These are phyloP conservation scores for Volvox reticuliferus DNA, from an alignment of 139 green algal species.

Conservation along the genomic window DNA sequence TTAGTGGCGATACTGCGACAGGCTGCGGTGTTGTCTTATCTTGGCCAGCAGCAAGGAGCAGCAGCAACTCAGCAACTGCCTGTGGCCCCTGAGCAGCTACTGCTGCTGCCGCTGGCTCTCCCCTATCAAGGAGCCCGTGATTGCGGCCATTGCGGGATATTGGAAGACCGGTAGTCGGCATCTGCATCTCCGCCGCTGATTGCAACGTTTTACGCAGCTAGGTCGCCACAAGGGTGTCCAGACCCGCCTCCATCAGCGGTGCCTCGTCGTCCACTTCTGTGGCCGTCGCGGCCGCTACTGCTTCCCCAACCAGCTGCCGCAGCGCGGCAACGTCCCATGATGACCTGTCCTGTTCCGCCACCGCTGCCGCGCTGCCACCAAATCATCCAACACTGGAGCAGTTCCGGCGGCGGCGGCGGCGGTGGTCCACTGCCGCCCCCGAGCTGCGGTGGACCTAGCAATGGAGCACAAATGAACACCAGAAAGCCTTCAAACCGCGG, in stretches of 20 bases:
- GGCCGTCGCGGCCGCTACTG: not conserved
- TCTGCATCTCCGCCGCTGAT: slow-evolving; percentile 60
- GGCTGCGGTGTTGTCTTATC: too few relatives aligned
- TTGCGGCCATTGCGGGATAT: slow-evolving; percentile 47
- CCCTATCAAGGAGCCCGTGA: slow-evolving; percentile 24
- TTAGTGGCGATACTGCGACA: too few relatives aligned
- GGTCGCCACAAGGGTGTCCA: slow-evolving; percentile 82
- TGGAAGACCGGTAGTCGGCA: slow-evolving; percentile 76
- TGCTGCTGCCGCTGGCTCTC: not conserved
- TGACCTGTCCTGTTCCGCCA: not conserved
- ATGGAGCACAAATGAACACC: not conserved
- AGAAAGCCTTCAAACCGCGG: not conserved
- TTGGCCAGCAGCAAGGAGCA: too few relatives aligned
- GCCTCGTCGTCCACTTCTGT: slow-evolving; percentile 37
- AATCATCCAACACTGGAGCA: not conserved
- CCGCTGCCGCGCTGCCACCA: not conserved
- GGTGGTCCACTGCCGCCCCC: not conserved
- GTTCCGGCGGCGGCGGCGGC: not conserved
- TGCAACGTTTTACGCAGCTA: slow-evolving; percentile 75
- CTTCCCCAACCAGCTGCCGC: slow-evolving; percentile 52
- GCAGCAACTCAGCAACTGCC: not conserved
- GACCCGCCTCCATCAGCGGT: slow-evolving; percentile 70
- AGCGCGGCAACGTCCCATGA: slow-evolving; percentile 40
- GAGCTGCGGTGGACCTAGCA: not conserved
- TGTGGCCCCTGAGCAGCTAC: not conserved